phyloP scores from a whole-genome alignment of 768 basidiomycete genomes.

The Sporobolomyces phaffii region DNA sequence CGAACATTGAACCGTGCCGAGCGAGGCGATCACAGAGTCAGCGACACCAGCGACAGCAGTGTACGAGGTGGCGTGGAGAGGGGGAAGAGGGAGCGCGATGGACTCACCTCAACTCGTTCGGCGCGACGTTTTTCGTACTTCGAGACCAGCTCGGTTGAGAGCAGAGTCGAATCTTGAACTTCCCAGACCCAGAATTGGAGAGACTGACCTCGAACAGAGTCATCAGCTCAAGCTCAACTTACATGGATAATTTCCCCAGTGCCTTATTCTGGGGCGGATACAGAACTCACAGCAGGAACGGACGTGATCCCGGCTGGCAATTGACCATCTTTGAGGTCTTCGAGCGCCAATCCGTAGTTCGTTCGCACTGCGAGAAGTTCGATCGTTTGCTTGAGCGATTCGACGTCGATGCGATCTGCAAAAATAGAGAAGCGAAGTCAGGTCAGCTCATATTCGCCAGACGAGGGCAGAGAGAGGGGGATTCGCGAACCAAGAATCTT shows the following conservation, averaged over 20 bases:
- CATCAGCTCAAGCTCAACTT: too few species aligned
- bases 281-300: slow-evolving; percentile 46
- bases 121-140: slow-evolving; percentile 58
- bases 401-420: slow-evolving; percentile 51
- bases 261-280: too few species aligned
- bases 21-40: not conserved
- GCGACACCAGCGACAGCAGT: slow-evolving; percentile 49
- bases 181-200: slow-evolving; percentile 83
- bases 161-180: slow-evolving; percentile 59
- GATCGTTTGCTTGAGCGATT: slow-evolving; percentile 61
- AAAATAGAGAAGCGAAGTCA: too few species aligned
- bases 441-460: too few species aligned
- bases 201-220: slow-evolving; percentile 40
- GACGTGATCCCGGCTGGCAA: slow-evolving; percentile 11
- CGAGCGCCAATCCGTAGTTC: slow-evolving; percentile 69
- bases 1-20: too few species aligned
- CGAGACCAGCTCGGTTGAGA: slow-evolving; percentile 62
- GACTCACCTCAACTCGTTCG: slow-evolving; percentile 62
- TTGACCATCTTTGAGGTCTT: slow-evolving; percentile 14
- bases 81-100: not conserved
- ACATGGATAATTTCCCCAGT: too few species aligned
- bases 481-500: slow-evolving; percentile 1
- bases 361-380: slow-evolving; percentile 59
- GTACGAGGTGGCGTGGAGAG: slow-evolving; percentile 48
- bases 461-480: not conserved